A percentile compares a stretch with the other conserved stretches of the same genome.
These are phyloP conservation scores for Verticillium nubilum DNA, from an alignment of 2,329 filamentous ascomycete genomes.

Conservation along the genomic window DNA sequence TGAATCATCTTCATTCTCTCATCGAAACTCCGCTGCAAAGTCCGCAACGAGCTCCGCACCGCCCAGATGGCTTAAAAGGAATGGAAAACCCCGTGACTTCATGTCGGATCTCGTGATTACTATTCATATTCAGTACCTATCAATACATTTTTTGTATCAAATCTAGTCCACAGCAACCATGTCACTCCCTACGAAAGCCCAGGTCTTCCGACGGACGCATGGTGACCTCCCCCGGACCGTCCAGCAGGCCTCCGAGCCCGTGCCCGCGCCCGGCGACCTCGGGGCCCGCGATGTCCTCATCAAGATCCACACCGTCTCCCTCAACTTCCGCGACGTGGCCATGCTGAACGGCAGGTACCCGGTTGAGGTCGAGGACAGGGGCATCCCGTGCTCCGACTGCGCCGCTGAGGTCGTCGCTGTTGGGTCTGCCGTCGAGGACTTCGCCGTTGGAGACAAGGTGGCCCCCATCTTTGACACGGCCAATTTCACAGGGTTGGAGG, in stretches of 20 bases:
- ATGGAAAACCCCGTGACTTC: neutral
- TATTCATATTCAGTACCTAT: too few relatives aligned
- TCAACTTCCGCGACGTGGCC: slow-evolving; percentile 17
- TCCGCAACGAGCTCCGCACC: neutral
- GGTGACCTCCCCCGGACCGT: neutral
- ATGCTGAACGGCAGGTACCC: slow-evolving; percentile 20
- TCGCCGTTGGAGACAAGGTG: slow-evolving; percentile 17
- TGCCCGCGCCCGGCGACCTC: neutral
- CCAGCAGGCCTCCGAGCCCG: neutral
- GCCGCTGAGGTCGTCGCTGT: slow-evolving; percentile 17
- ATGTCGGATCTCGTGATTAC: neutral
- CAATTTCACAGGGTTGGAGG: slow-evolving; percentile 6
- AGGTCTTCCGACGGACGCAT: neutral
- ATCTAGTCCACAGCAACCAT: neutral
- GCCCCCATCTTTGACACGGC: slow-evolving; percentile 8
- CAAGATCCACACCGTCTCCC: slow-evolving; percentile 13
- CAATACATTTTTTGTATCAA: too few relatives aligned
- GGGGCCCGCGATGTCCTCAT: slow-evolving; percentile 9
- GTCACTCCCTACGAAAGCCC: neutral
- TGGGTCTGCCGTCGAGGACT: slow-evolving; percentile 13
- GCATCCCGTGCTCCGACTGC: slow-evolving; percentile 15
- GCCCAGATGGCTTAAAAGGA: neutral
- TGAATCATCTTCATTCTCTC: too few relatives aligned
- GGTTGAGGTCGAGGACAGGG: slow-evolving; percentile 3
- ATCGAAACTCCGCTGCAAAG: neutral